Evolutionary conservation across 2,329 filamentous ascomycete genomes (phyloP), one percentile per base, ranked within the genome.

Genomic region (Thelonectria blattea): DNA sequence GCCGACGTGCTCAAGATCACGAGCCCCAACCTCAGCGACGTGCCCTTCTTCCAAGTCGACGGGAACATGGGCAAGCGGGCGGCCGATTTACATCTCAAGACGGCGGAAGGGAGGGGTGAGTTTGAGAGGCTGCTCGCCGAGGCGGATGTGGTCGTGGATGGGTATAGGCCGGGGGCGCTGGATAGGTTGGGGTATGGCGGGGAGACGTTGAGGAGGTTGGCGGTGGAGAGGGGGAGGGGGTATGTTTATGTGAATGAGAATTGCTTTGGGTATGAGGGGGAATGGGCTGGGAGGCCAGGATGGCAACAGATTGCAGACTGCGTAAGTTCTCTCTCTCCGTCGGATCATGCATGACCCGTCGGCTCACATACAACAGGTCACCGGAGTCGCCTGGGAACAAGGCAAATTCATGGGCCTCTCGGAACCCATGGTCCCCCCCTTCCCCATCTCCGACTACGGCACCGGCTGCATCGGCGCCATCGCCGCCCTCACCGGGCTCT

Each of bases 221-320:
- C 84, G 1, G 76, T 80, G 58, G 74, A 79, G 59, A 80, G 88
- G 17, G 81, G 84, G 3, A 86, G 83, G 68, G 89, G 88, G 1
- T 83, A 88, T 34, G 81, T 91, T 7, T 90, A 90, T 67, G 86
- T 91, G 8, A 83, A 85, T 34, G 89, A 92, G 72, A 88, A 91
- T 71, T 91, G 89, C 71, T 91, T 91, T 66, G 89, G 89, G 1
- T 86, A 80, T 17, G 59, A 73, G 5, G 77, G 76, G 2, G 85
- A 88, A 60, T 91, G 88, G 88, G 81, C 84, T 1, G 74, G 77
- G 8, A 80, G 88, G 3, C 84, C 87, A 5, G 89, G 89, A 7
- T 91, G 89, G 89, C 89, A 90, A 69, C 88, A 90, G 66, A 90
- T 90, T 65, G 88, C 88, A 15, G 89, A 91, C 71, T 88, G 75